These are phyloP conservation scores for Pythium brassicae DNA, from an alignment of 352 stramenopile genomes.

Conservation along the genomic window DNA sequence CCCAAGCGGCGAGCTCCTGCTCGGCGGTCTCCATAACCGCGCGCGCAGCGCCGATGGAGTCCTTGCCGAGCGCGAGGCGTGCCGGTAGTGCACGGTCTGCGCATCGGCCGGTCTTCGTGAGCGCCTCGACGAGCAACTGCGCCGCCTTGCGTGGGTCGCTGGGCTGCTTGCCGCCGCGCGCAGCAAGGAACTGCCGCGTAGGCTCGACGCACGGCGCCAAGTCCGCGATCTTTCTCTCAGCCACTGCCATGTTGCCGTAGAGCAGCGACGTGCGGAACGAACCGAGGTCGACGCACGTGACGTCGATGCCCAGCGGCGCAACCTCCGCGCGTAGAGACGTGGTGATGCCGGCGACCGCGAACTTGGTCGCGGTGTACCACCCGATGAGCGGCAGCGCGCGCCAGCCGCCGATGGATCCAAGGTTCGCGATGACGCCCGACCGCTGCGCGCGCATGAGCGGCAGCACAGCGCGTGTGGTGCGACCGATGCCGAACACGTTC, in stretches of 20 bases:
- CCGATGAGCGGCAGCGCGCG: constrained; percentile 23
- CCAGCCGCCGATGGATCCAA: constrained; percentile 34
- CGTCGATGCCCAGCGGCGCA: constrained; percentile 28
- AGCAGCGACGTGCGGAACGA: constrained; percentile 29
- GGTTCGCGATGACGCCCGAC: constrained; percentile 33
- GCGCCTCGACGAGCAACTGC: constrained; percentile 17
- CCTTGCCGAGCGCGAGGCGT: constrained; percentile 16
- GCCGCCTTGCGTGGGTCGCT: constrained; percentile 17
- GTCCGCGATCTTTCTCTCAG: constrained; percentile 15
- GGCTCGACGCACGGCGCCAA: constrained; percentile 7
- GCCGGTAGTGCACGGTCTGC: constrained; percentile 11
- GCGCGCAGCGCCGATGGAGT: constrained; percentile 8
- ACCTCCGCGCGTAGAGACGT: constrained; percentile 30
- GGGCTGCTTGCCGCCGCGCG: constrained; percentile 11
- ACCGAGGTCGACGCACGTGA: constrained; percentile 34
- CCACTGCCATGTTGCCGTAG: constrained; percentile 7
- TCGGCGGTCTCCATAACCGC: background rate
- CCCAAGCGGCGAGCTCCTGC: constrained; percentile 7
- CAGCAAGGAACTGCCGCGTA: constrained; percentile 2
- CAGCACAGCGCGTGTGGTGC: constrained; percentile 26
- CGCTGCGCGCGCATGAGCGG: constrained; percentile 32
- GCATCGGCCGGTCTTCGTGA: constrained; percentile 23
- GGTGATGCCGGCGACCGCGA: constrained; percentile 31
- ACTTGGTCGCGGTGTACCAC: constrained; percentile 38
- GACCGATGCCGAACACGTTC: constrained; percentile 40